A percentile compares a stretch with the other conserved stretches of the same genome.
These are phyloP conservation scores for Leptoxyphium fumago DNA, from an alignment of 2,329 filamentous ascomycete genomes.

Conservation along the genomic window DNA sequence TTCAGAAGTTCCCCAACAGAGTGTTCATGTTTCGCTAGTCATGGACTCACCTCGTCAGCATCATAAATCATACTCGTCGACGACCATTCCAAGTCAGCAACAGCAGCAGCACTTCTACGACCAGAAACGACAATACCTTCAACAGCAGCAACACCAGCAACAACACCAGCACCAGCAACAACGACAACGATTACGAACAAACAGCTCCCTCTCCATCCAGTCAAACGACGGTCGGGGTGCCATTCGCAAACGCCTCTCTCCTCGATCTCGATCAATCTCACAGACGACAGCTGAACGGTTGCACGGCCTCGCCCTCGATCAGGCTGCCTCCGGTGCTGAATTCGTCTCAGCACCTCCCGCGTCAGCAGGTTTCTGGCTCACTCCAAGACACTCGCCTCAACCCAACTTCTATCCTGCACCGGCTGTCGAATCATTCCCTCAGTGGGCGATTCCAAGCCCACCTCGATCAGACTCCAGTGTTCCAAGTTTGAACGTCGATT, in stretches of 20 bases:
- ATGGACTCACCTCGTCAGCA: slow-evolving; percentile 21
- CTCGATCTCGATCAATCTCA: slow-evolving; percentile 16
- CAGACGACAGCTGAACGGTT: slow-evolving; percentile 16
- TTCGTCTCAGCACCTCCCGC: slow-evolving; percentile 1
- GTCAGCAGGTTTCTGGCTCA: slow-evolving; percentile 14
- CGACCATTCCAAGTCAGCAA: neutral
- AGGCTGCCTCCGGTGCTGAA: slow-evolving; percentile 1
- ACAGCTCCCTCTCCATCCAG: slow-evolving; percentile 13
- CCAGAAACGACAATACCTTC: neutral
- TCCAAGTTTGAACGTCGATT: slow-evolving; percentile 16
- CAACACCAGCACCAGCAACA: neutral
- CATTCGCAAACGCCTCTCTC: slow-evolving; percentile 15
- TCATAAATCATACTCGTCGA: slow-evolving; percentile 4
- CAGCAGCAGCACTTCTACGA: neutral
- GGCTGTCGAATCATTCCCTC: slow-evolving; percentile 14
- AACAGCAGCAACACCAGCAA: neutral
- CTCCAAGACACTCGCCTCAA: slow-evolving; percentile 19
- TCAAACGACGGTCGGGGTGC: slow-evolving; percentile 14
- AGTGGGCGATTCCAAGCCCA: slow-evolving; percentile 20
- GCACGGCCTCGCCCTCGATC: slow-evolving; percentile 13
- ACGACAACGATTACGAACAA: slow-evolving; percentile 9
- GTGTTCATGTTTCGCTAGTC: slow-evolving; percentile 4
- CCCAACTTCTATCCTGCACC: slow-evolving; percentile 11
- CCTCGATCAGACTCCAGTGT: slow-evolving; percentile 20
- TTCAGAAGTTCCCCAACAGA: neutral